Base-by-base conservation (phyloP, 106 monocot species). In the Platanthera zijinensis region DNA sequence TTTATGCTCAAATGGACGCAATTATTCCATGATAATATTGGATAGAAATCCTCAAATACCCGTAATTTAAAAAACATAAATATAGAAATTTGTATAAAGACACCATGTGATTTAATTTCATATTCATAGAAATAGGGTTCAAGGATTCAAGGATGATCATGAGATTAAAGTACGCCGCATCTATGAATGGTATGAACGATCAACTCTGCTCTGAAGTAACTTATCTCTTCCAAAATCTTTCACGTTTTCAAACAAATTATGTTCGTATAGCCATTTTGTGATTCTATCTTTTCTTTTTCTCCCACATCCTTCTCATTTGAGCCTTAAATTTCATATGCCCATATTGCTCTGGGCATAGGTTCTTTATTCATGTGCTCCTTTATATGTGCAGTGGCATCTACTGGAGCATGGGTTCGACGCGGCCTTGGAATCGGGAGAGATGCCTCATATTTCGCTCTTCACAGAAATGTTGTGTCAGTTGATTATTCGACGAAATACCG, bases 321-420 rank as follows among this genome's bases (percentile, higher is more conserved):
- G 21, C 21, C 8, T 61, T 61, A 1, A 61, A 61, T 21, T 18
- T 61, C 19, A 21, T 21, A 61, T 61, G 6, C 59, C 21, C 7
- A 2, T 18, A 61, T 61, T 61, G 9, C 18, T 19, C 7, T 61
- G 21, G 19, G 32, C 53, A 67, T 22, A 10, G 12, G 11, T 67
- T 67, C 30, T 48, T 71, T 1, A 71, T 71, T 72, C 14, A 3
- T 72, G 22, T 72, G 15, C 3, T 50, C 7, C n/a, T 10, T 72
- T 72, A 10, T 72, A 10, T 72, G 50, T 86, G 67, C 77, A 99
- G 97, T 81, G 82, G 54, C 86, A 90, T 88, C 78, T 99, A 61
- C 76, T 99, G 77, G 97, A 99, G 72, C 97, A 99, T 85, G 94
- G 86, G 77, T 88, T 94, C 84, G 86, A 94, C 61, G 71, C 81